phyloP scores from a whole-genome alignment of 192 early-diverging fungal genomes.

The Spizellomyces punctatus region DNA sequence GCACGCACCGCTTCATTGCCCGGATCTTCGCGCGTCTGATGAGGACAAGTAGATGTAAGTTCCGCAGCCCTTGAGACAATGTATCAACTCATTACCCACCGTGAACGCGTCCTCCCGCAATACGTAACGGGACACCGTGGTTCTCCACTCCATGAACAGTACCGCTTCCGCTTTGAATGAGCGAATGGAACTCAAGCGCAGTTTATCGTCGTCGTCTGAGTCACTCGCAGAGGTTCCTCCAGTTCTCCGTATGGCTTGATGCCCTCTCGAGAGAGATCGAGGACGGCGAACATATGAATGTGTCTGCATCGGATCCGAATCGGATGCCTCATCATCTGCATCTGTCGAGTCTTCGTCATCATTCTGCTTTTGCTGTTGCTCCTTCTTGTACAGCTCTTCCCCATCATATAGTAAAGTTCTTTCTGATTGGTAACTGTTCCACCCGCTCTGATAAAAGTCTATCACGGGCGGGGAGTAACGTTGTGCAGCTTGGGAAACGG shows the following conservation, averaged over 20 bases:
- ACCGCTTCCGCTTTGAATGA: neutral
- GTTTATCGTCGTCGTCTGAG: neutral
- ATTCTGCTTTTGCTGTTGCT: neutral
- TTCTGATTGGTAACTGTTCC: neutral
- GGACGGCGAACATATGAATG: slow-evolving; percentile 2
- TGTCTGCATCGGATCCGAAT: slow-evolving; percentile 4
- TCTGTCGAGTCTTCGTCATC: slow-evolving; percentile 21
- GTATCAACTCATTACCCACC: neutral
- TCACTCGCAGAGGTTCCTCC: neutral
- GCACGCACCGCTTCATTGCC: neutral
- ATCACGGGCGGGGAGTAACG: neutral
- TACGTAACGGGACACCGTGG: neutral
- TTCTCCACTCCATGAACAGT: slow-evolving; percentile 1
- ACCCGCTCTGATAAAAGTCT: neutral
- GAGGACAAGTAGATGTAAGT: no score
- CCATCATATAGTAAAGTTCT: neutral
- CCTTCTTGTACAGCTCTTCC: neutral
- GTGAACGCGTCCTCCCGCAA: neutral
- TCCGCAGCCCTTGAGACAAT: no score
- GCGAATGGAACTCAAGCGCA: neutral
- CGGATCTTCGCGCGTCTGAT: neutral
- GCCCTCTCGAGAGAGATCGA: neutral
- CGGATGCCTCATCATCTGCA: slow-evolving; percentile 23
- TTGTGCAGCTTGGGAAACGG: no score
- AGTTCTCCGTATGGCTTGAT: no score